Base-by-base conservation (phyloP, 305 asterid species). In the Lippia alba region DNA sequence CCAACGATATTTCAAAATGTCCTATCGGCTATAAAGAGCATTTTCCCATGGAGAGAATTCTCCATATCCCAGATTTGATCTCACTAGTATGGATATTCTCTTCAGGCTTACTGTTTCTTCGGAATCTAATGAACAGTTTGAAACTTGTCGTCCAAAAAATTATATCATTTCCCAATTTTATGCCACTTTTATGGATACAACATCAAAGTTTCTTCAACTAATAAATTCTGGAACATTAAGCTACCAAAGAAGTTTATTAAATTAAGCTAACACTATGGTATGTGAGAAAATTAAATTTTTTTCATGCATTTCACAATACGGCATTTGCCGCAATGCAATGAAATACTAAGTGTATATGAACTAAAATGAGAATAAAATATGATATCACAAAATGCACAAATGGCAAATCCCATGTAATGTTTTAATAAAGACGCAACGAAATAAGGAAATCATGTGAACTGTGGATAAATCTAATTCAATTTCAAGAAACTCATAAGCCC, bases 341-440 rank as follows among this genome's bases (percentile, higher is more conserved):
- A 72, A 16, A 24, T 30, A 24, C 53, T n/a, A n/a, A n/a, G n/a
- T n/a, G n/a, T n/a, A n/a, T n/a, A 45, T 50, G 60, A 67, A 53
- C 32, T 46, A 65, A n/a, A 58, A 50, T 56, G 44, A 50, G 57
- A 12, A 34, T 66, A 32, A 14, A 44, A 30, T n/a, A 20, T 36
- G 36, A 50, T 39, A 10, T 10, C 36, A 5, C 17, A 64, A 70
- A 46, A 15, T 24, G 16, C 33, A 0, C 12, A 34, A 60, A n/a
- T n/a, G n/a, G n/a, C n/a, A n/a, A n/a, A n/a, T n/a, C 33, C 14
- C 48, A 46, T 36, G 11, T 63, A 33, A 50, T 51, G 24, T 9
- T 64, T 19, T 59, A 30, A 64, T n/a, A 56, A 39, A 49, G 61
- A 50, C 30, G 36, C 39, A 53, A 71, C 53, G 49, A 12, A n/a